Evolutionary conservation across 768 basidiomycete genomes (phyloP).

Genomic region (Zangia roseola): DNA sequence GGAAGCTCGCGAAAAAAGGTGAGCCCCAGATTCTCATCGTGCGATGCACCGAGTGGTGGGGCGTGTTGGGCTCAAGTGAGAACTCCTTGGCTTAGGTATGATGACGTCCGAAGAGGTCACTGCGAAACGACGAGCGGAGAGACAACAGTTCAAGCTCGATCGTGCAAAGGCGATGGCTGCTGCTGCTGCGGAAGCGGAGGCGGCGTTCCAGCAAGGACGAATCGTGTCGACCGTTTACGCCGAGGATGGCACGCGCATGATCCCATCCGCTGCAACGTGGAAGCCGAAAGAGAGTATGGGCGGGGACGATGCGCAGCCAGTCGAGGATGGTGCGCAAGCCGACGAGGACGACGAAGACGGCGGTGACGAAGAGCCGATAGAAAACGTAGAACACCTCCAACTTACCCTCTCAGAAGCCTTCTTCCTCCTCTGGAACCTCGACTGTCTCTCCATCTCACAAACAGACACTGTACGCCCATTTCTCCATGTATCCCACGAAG

Average conservation of each 20-base stretch:
- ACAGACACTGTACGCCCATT: slow-evolving; percentile 54
- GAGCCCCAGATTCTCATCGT: slow-evolving; percentile 9
- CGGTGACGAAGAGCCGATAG: slow-evolving; percentile 53
- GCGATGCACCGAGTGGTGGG: too few relatives aligned
- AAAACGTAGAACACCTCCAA: slow-evolving; percentile 88
- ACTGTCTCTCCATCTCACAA: slow-evolving; percentile 73
- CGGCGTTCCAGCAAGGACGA: slow-evolving; percentile 69
- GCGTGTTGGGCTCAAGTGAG: too few relatives aligned
- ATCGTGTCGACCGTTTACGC: slow-evolving; percentile 60
- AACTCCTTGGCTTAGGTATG: neutral
- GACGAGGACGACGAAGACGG: slow-evolving; percentile 36
- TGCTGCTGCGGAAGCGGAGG: slow-evolving; percentile 77
- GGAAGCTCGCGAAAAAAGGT: slow-evolving; percentile 57
- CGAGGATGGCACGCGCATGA: slow-evolving; percentile 42
- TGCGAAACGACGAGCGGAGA: slow-evolving; percentile 80
- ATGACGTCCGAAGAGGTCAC: slow-evolving; percentile 91
- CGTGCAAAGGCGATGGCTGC: slow-evolving; percentile 85
- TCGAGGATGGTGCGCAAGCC: slow-evolving; percentile 13
- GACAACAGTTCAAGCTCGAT: slow-evolving; percentile 91
- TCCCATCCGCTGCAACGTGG: slow-evolving; percentile 84
- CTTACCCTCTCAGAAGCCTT: slow-evolving; percentile 87
- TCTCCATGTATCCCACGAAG: neutral
- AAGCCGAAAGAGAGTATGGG: slow-evolving; percentile 40
- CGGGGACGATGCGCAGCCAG: slow-evolving; percentile 12
- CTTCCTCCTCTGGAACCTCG: slow-evolving; percentile 81